Conservation (phyloP, 176 grass and related monocot genomes). For the Thinopyrum elongatum region DNA sequence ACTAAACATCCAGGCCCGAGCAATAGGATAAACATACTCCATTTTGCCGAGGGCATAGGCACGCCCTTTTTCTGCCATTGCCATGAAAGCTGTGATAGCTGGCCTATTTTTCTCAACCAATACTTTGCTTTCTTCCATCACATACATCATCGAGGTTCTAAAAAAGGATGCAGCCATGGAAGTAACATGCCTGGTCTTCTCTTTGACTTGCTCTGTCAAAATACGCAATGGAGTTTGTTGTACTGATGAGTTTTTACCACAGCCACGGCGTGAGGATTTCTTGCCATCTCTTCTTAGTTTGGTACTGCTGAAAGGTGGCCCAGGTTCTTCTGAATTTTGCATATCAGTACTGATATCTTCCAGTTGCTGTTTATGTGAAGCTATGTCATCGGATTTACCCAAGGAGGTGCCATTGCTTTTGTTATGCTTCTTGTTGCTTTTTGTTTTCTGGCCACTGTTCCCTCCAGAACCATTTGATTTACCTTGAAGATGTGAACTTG, state of each 20-base stretch:
- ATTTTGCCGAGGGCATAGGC: slow-evolving; percentile 51
- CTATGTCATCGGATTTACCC: slow-evolving; percentile 37
- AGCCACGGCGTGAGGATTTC: slow-evolving; percentile 28
- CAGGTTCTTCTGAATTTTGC: slow-evolving; percentile 32
- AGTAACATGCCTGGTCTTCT: slow-evolving; percentile 45
- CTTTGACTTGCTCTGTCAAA: slow-evolving; percentile 32
- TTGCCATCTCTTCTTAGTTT: slow-evolving; percentile 43
- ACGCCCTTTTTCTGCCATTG: slow-evolving; percentile 47
- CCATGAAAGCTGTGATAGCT: slow-evolving; percentile 38
- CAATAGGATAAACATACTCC: slow-evolving; percentile 59
- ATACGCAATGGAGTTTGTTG: slow-evolving; percentile 19
- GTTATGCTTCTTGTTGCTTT: slow-evolving; percentile 42
- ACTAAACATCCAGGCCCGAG: slow-evolving; percentile 60
- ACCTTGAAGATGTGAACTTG: slow-evolving; percentile 35
- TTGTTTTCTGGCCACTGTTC: slow-evolving; percentile 44
- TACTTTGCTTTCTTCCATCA: slow-evolving; percentile 53
- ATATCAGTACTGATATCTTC: slow-evolving; percentile 26
- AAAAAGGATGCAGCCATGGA: slow-evolving; percentile 64
- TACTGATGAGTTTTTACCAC: slow-evolving; percentile 8
- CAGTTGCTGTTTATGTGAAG: slow-evolving; percentile 26
- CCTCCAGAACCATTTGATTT: slow-evolving; percentile 36
- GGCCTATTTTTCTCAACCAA: slow-evolving; percentile 63
- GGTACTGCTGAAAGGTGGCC: slow-evolving; percentile 25
- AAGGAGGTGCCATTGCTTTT: slow-evolving; percentile 21
- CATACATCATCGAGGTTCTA: slow-evolving; percentile 59